A percentile compares a stretch with the other conserved stretches of the same genome.
Evolutionary conservation across 2,329 filamentous ascomycete species (phyloP).

Genomic region (Diatrype stigma): DNA sequence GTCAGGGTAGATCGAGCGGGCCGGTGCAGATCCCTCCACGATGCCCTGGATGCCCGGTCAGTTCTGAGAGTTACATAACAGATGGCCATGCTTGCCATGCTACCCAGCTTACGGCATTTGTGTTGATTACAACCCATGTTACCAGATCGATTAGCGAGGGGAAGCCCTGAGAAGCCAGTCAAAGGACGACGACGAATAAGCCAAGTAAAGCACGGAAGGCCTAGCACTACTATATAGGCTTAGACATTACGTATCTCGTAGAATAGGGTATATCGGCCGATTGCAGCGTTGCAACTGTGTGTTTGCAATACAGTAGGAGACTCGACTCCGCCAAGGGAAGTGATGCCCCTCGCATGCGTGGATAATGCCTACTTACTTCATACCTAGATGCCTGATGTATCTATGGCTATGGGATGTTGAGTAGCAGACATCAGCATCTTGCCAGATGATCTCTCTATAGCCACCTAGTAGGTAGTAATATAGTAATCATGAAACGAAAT

Average conservation of each 20-base stretch:
- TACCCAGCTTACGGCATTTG: not conserved
- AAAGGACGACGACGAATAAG: not conserved
- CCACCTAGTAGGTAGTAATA: no score
- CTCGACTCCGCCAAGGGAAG: not conserved
- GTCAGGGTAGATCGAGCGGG: not conserved
- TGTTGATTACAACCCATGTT: not conserved
- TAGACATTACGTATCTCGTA: not conserved
- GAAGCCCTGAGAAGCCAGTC: not conserved
- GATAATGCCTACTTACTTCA: not conserved
- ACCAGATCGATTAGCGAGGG: not conserved
- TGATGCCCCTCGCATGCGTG: not conserved
- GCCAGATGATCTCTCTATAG: no score
- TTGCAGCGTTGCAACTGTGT: not conserved
- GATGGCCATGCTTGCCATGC: not conserved
- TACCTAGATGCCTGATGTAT: no score
- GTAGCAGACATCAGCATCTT: no score
- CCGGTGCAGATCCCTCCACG: not conserved
- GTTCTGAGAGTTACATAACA: not conserved
- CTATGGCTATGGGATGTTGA: no score
- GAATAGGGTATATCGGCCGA: not conserved
- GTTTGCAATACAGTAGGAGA: not conserved
- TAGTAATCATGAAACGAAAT: no score
- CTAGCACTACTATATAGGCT: no score
- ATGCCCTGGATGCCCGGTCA: not conserved
- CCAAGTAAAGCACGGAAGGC: not conserved